Evolutionary conservation across 176 grass and related monocot genomes (phyloP).

Genomic region (Eleusine coracana): DNA sequence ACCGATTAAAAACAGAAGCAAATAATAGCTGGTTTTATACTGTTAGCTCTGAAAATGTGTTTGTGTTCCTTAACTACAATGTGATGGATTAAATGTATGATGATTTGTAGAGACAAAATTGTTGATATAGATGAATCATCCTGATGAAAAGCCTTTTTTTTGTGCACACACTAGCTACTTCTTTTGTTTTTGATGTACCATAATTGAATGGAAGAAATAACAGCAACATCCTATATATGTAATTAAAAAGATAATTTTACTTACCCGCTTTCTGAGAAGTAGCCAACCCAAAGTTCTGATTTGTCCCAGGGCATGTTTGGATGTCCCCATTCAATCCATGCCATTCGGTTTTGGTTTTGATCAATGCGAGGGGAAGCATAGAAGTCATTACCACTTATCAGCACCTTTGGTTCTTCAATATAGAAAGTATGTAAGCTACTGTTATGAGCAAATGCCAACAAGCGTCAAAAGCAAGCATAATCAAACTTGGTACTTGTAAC

Average conservation of each 20-base stretch:
- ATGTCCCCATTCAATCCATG: constrained; percentile 94
- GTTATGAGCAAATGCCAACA: constrained; percentile 6
- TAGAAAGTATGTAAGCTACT: constrained; percentile 31
- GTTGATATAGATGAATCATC: constrained; percentile 10
- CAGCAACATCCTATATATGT: not conserved
- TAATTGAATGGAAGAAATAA: constrained; percentile 8
- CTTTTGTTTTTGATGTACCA: constrained; percentile 6
- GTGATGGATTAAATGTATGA: not conserved
- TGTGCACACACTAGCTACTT: not conserved
- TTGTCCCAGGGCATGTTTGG: constrained; percentile 98
- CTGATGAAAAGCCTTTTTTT: not conserved
- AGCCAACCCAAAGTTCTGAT: constrained; percentile 92
- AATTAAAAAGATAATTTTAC: constrained; percentile 21
- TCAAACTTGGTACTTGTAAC: constrained; percentile 18
- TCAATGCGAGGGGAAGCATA: constrained; percentile 96
- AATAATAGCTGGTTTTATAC: not conserved
- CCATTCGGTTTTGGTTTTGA: constrained; percentile 66
- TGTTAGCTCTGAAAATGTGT: constrained; percentile 3
- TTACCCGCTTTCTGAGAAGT: constrained; percentile 84
- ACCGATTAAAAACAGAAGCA: not conserved
- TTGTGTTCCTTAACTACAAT: constrained; percentile 7
- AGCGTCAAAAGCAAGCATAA: constrained; percentile 36
- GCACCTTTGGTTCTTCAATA: constrained; percentile 80
- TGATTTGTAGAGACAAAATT: not conserved
- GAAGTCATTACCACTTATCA: constrained; percentile 83